Conservation (phyloP, 257 asterid species). For the Coffea canephora region DNA sequence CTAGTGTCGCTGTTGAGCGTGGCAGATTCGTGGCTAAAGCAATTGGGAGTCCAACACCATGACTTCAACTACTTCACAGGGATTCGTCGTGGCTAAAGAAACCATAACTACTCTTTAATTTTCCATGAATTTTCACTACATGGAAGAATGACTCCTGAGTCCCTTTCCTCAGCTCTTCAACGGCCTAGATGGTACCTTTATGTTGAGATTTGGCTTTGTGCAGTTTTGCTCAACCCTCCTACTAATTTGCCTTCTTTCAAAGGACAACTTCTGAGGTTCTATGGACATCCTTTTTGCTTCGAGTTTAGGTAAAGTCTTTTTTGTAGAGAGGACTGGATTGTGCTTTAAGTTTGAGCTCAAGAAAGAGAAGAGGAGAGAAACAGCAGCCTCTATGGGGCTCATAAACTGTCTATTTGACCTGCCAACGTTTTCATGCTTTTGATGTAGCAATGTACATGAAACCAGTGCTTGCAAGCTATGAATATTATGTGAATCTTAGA, state of each 20-base stretch:
- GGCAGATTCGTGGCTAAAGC: conserved; percentile 97
- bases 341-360: not conserved
- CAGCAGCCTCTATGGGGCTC: not conserved
- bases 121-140: too few species aligned
- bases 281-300: conserved; percentile 9
- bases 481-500: conserved; percentile 6
- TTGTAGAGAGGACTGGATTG: conserved; percentile 12
- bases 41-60: conserved; percentile 80
- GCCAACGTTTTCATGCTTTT: not conserved
- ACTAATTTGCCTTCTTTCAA: conserved; percentile 15
- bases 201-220: conserved; percentile 10
- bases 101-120: not conserved
- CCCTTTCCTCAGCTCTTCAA: conserved; percentile 9
- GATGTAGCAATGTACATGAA: conserved; percentile 10
- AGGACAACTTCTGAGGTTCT: conserved; percentile 4
- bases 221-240: conserved; percentile 3
- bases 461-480: not conserved
- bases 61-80: conserved; percentile 93
- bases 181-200: conserved; percentile 4
- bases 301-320: not conserved
- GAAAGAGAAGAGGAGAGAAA: not conserved
- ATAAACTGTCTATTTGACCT: not conserved
- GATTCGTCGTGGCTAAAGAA: conserved; percentile 46
- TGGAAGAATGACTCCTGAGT: not conserved
- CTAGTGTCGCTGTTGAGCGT: conserved; percentile 63